These are phyloP conservation scores for Balamuthia mandrillaris DNA, from an alignment of 208 protist genomes.

Conservation along the genomic window DNA sequence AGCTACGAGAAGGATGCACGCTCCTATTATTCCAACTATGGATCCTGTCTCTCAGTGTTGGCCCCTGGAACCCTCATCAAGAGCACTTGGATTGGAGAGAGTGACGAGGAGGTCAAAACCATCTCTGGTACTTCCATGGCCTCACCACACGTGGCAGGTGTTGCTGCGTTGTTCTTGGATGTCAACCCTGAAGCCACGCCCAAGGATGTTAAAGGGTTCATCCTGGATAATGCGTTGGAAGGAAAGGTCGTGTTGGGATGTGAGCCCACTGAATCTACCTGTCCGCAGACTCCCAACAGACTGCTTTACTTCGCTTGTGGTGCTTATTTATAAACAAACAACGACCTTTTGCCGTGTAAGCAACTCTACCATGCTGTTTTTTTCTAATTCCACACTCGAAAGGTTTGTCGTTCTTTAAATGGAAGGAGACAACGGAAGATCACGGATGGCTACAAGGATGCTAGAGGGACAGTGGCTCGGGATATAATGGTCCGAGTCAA, in stretches of 20 bases:
- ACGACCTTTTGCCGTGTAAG: too few relatives aligned
- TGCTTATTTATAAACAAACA: too few relatives aligned
- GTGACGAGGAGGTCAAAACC: background rate
- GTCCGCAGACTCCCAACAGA: constrained; percentile 11
- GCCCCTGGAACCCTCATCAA: background rate
- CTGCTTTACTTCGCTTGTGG: constrained; percentile 1
- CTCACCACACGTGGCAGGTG: background rate
- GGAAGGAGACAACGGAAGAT: too few relatives aligned
- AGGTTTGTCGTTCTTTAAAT: too few relatives aligned
- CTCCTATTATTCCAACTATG: background rate
- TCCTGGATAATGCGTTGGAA: background rate
- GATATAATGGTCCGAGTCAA: too few relatives aligned
- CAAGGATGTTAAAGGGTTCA: background rate
- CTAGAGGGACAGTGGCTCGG: too few relatives aligned
- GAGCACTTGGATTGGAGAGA: constrained; percentile 30
- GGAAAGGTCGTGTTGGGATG: background rate
- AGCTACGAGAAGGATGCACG: background rate
- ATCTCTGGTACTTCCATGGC: background rate
- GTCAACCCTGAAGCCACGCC: background rate
- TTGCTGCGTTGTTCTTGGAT: background rate
- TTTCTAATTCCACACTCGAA: too few relatives aligned
- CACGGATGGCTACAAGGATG: too few relatives aligned
- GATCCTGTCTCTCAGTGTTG: background rate
- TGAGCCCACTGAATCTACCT: background rate
- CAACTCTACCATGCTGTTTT: too few relatives aligned